Evolutionary conservation across 1,139 yeast genomes (phyloP), one percentile per base, ranked within the genome.

Genomic region (Geotrichum siamense): DNA sequence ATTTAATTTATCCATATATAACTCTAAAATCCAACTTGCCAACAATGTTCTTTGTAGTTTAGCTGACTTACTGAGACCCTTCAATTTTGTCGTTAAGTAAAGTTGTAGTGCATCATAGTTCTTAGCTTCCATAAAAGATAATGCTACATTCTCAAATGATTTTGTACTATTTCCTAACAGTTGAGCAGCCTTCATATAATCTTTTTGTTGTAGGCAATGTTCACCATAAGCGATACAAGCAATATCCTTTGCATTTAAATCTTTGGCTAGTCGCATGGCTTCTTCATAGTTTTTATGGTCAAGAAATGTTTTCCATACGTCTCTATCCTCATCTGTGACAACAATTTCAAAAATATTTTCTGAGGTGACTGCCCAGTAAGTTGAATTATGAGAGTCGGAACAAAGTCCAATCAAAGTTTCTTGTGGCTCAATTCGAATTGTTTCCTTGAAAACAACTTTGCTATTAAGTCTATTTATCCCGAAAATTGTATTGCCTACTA

Each of bases 21-120:
- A 62, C 64, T 87, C 93, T 5, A 85, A 72, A 31, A 89, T 76
- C 96, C 96, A 89, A 48, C 82, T 76, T 0, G 89, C 77, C n/a
- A 89, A 61, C 47, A 86, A 71, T 0, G 74, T 68, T 29, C 74
- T 64, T 55, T 82, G 82, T 57, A 83, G 74, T 35, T 66, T 30
- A 63, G 72, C 51, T 46, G 56, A 38, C 48, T 67, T 60, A 48
- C 69, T 55, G 53, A 74, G 49, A 52, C 53, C 43, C 36, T 61
- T 55, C 41, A 83, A 69, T 53, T 84, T 82, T 0, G 71, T 65
- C 3, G 65, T 53, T 19, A 89, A 66, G 54, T 82, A 85, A 39
- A 69, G 72, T 39, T 78, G 65, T 34, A 89, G 61, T 0, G 77
- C 69, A n/a, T 65, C 67, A 23, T 59, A 53, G 37, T 69, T 61